Evolutionary conservation across 768 basidiomycete species (phyloP), one percentile per base, ranked within the genome.

Genomic region (Exsudoporus frostii): DNA sequence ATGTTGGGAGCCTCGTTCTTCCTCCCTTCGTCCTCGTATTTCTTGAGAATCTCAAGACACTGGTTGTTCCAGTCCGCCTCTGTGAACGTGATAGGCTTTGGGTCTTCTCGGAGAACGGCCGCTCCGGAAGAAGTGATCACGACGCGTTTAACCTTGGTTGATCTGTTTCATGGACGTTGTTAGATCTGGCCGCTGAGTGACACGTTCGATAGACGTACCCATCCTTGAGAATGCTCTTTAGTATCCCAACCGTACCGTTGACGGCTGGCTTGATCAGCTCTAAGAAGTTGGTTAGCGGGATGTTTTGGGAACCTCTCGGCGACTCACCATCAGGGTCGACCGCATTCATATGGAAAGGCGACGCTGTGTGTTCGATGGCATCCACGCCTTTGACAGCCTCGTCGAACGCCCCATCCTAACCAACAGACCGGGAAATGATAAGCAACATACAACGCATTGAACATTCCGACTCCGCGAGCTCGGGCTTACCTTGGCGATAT

Each of bases 301-400:
- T 29, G 14, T n/a, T 32, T 19, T 19, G 1, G n/a, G 22, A n/a
- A 9, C 33, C 27, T 7, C 20, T 25, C 0, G 6, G 13, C 1
- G 19, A 40, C 48, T 37, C 36, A 65, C 75, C 74, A 30, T 73
- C 62, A 4, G 79, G 78, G 36, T 82, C 75, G n/a, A 73, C 70
- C 1, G 72, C 75, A 1, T 76, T 69, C 24, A 73, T 55, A 49
- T 77, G 71, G 61, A 83, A 77, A 1, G 88, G 87, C 1, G 86
- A 88, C 0, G 86, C 86, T 4, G 76, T 82, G 61, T 90, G 89
- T 34, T 73, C 77, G 46, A 93, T 80, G 0, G 79, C 90, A 53
- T 89, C 84, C 8, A 92, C 82, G 1, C 79, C 88, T 65, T 84
- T 80, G 53, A 92, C 86, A 0, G 84, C 89, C 46, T 89, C 83